Evolutionary conservation across 306 rosid genomes (phyloP).

Genomic region (Astragalus membranaceus): DNA sequence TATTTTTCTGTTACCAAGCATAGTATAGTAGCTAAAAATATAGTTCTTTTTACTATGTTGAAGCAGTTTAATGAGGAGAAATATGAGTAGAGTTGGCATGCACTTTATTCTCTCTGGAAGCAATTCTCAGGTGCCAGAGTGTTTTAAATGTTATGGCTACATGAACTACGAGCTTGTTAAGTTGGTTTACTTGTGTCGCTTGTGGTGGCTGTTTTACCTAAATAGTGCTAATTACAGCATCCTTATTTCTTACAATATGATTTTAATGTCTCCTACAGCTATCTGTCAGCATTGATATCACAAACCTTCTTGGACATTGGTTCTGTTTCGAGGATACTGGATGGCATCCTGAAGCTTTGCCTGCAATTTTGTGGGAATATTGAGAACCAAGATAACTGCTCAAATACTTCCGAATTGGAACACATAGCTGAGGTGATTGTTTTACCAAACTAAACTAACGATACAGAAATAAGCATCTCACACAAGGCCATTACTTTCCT

Average conservation of each 20-base stretch:
- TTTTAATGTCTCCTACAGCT: conserved; percentile 41
- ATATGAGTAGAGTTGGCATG: neutral
- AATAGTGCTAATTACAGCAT: neutral
- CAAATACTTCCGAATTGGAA: conserved; percentile 78
- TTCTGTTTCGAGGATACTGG: conserved; percentile 93
- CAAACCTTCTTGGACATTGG: conserved; percentile 96
- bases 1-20: neutral
- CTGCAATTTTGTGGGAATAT: conserved; percentile 88
- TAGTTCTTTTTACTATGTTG: neutral
- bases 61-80: conserved; percentile 19
- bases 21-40: neutral
- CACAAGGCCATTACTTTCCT: neutral
- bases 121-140: neutral
- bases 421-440: conserved; percentile 77
- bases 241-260: neutral
- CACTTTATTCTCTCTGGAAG: neutral
- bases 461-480: neutral
- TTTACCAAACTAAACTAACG: conserved; percentile 11
- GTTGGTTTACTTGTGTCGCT: conserved; percentile 17
- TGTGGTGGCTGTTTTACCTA: neutral
- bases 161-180: neutral
- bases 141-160: neutral
- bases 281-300: conserved; percentile 83
- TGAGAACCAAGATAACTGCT: conserved; percentile 72
- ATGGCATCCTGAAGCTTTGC: conserved; percentile 94